Evolutionary conservation across 2,329 filamentous ascomycete genomes (phyloP), one percentile per base, ranked within the genome.

Genomic region (Arthroderma sp.): DNA sequence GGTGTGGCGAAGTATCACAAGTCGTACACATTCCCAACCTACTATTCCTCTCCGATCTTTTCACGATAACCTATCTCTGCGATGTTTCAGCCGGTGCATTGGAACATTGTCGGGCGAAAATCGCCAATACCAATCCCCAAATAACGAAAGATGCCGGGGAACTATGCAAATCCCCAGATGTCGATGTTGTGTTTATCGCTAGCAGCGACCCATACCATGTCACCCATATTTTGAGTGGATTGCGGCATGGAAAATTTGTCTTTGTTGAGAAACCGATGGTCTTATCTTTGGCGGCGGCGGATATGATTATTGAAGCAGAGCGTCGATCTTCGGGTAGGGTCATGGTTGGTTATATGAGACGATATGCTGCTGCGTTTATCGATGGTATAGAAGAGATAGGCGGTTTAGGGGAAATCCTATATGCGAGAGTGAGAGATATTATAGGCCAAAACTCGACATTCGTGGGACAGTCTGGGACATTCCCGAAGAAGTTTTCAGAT

Each of bases 341-440:
- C 0, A 72, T 80, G 54, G 72, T 80, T 0, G 76, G 74, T 2
- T 75, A 74, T 46, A 78, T 78, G 74, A 61, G 77, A 10, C 65
- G 77, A 3, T 78, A 77, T 53, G 74, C 77, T 0, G 54, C 68
- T 0, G 63, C 66, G 0, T 79, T 79, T 50, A 52, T 65, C 0
- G 64, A 75, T 36, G 71, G 72, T 0, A 61, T 78, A 10, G 59
- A 66, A 45, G 75, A 78, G 49, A 59, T 79, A 2, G 68, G 62
- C 0, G 58, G 59, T 0, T 66, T 77, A 32, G 63, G 63, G 0
- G 60, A 67, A 44, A 72, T 80, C 10, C 55, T 61, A 6, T 78
- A 79, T 52, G 74, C 69, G 0, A 61, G 73, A 1, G 65, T 72
- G 1, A 54, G 69, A 48, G 67, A 70, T 55, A 67, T 75, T 43